These are phyloP conservation scores for Lepiota brunneoincarnata DNA, from an alignment of 768 basidiomycete species.

Conservation along the genomic window DNA sequence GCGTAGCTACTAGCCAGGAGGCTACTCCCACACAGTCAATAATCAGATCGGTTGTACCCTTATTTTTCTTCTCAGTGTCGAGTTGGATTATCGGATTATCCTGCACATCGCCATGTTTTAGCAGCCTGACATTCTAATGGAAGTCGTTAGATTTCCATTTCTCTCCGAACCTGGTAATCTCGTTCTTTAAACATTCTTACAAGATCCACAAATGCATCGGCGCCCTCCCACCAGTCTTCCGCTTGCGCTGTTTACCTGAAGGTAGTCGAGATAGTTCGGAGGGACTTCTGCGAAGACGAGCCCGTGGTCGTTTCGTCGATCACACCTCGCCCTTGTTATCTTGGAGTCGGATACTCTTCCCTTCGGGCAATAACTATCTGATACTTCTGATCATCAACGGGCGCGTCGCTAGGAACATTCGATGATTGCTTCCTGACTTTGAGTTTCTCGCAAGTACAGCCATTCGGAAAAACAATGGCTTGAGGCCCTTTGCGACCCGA, in stretches of 20 bases:
- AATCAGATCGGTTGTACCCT: background rate
- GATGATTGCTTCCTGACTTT: no score
- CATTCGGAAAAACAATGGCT: no score
- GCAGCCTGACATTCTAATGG: constrained; percentile 18
- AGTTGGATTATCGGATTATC: constrained; percentile 1
- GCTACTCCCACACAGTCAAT: no score
- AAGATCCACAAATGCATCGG: constrained; percentile 27
- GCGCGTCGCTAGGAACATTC: no score
- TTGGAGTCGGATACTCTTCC: no score
- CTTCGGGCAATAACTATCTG: no score
- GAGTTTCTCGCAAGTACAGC: no score
- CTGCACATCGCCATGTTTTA: constrained; percentile 22
- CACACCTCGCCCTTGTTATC: no score
- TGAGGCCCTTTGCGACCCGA: no score
- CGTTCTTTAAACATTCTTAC: constrained; percentile 33
- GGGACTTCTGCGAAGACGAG: constrained; percentile 22
- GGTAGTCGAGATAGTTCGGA: constrained; percentile 22
- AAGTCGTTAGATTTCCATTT: constrained; percentile 19
- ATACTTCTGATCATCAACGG: no score
- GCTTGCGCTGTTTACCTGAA: constrained; percentile 29
- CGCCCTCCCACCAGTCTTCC: constrained; percentile 30
- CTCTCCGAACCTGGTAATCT: constrained; percentile 24
- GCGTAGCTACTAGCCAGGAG: no score
- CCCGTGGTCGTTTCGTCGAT: no score
- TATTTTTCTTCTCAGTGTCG: background rate